Base-by-base conservation (phyloP, 768 basidiomycete genomes). In the Mycena haematopus region DNA sequence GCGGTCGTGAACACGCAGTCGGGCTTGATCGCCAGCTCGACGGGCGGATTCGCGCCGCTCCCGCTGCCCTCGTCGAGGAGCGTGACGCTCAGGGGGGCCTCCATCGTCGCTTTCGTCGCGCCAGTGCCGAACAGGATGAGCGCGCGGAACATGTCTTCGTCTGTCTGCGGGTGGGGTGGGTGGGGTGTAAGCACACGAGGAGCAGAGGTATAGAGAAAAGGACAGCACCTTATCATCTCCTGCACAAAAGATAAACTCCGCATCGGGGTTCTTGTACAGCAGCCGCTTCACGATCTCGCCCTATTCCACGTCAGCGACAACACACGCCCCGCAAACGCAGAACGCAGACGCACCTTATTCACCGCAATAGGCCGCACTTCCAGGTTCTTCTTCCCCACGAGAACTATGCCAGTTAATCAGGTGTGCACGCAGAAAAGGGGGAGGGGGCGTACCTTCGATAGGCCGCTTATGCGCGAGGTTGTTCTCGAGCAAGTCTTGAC, bases 111-210 rank as follows among this genome's bases (percentile, higher is more conserved):
- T 60, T 78, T 79, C 50, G 67, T 80, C 29, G 70, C 73, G 3
- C 82, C 82, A 1, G 80, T 68, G 0, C 78, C 77, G 78, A 91
- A 91, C 65, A 89, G 79, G 24, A 86, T 82, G 0, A 96, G 82
- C 0, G 93, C 84, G 67, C 95, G 90, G 91, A 98, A 98, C 96
- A 99, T 99, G 80, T 99, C 96, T 79, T 99, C 96, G 80, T 98
- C 95, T 51, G 96, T 96, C 92, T 91, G 68, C 40, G 15, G 56
- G 11, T 54, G n/a, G 35, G 40, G 51, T 46, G 38, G 19, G 40
- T 19, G 40, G 40, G 52, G 40, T 19, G 31, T 51, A 15, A 63
- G 46, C 45, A 17, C 29, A 31, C 9, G n/a, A 22, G 65, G 21
- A 15, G 31, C 8, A 35, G 52, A 21, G 22, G 38, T 8, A 44